Base-by-base conservation (phyloP, 1,284 basidiomycete genomes). In the Inonotus obliquus region DNA sequence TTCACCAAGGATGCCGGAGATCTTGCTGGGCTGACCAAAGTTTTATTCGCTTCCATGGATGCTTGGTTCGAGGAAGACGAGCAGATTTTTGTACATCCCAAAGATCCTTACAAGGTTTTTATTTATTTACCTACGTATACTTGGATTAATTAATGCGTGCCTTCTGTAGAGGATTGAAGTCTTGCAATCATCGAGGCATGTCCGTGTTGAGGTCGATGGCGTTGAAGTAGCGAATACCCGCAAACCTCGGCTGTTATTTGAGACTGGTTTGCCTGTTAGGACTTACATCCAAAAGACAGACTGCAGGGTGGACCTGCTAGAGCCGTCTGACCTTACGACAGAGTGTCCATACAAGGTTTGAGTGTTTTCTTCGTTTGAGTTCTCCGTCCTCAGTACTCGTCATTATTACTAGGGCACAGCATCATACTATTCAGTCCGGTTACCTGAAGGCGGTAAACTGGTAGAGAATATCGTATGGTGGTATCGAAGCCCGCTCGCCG, bases 21-120 rank as follows among this genome's bases (percentile, higher is more conserved):
- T 21, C 70, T 85, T 13, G 70, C 72, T 13, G 81, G 80, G 0
- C 72, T 86, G 27, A 71, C 81, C 35, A 81, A 78, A 60, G 69
- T 88, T 62, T 69, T 71, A 14, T 85, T 85, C 61, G 70, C 70
- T 19, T 76, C 77, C 14, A 78, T 80, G 69, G 84, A 86, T 64
- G 78, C 79, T 1, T 87, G 85, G 85, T 84, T 87, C 59, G 85
- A 87, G 71, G 86, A 87, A 65, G 85, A 86, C 48, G 83, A 87
- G 60, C 70, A 81, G 63, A 78, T 86, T 38, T 83, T 77, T 60
- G 75, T 78, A 1, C 85, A 88, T 65, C 82, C 84, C 6, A 86
- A 83, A 66, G 84, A 88, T 68, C 85, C 85, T 0, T 87, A 86
- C 72, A 87, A 87, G 77, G 85, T 85, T 10, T 54, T 67, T 57